Evolutionary conservation across 164 flowering plant species (phyloP).

Genomic region (Litsea cubeba): DNA sequence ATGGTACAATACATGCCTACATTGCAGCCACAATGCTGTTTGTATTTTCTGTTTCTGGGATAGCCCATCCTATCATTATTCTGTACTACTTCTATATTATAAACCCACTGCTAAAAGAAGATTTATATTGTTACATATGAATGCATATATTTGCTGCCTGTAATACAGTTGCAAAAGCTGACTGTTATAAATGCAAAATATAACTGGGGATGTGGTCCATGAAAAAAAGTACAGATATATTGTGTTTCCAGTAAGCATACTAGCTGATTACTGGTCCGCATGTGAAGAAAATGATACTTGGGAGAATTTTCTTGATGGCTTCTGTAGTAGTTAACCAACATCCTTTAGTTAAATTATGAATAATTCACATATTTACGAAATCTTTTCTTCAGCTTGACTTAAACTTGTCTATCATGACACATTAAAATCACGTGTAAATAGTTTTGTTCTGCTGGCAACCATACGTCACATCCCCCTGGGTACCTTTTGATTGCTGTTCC

Average conservation of each 20-base stretch:
- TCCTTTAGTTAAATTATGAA: background rate
- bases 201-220: background rate
- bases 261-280: background rate
- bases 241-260: background rate
- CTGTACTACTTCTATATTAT: too few species aligned
- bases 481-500: background rate
- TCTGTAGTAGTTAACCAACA: background rate
- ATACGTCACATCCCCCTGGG: too few species aligned
- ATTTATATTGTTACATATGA: background rate
- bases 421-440: too few species aligned
- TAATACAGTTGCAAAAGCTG: background rate
- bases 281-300: background rate
- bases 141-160: background rate
- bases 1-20: too few species aligned
- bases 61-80: too few species aligned
- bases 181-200: background rate
- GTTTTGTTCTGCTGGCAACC: background rate
- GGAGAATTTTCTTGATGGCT: background rate
- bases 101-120: too few species aligned
- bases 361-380: background rate
- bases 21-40: too few species aligned
- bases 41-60: too few species aligned
- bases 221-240: background rate
- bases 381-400: background rate
- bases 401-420: too few species aligned